These are phyloP conservation scores for Eucalyptus albens DNA, from an alignment of 345 rosid species.

Conservation along the genomic window DNA sequence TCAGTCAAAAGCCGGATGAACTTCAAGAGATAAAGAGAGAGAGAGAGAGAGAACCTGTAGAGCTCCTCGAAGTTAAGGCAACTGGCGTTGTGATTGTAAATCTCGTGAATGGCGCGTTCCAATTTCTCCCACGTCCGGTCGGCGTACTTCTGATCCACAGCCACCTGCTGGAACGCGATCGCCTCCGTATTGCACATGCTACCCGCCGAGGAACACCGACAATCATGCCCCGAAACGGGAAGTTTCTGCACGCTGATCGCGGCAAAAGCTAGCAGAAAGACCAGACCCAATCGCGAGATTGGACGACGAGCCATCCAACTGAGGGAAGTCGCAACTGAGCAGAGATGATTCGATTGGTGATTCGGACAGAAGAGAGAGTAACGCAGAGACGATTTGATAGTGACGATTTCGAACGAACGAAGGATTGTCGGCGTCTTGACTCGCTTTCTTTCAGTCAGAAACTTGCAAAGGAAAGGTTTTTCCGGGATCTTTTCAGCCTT, in stretches of 20 bases:
- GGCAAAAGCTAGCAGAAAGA: background rate
- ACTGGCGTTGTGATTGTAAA: constrained; percentile 93
- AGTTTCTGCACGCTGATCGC: background rate
- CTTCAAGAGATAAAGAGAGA: background rate
- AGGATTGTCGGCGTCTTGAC: background rate
- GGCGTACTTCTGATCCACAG: constrained; percentile 91
- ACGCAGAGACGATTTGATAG: background rate
- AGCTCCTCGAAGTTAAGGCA: constrained; percentile 94
- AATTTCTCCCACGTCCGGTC: constrained; percentile 93
- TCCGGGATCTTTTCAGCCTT: background rate
- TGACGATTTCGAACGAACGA: background rate
- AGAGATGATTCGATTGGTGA: background rate
- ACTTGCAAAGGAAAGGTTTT: background rate
- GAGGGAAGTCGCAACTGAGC: background rate
- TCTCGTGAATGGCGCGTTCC: constrained; percentile 93
- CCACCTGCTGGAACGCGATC: constrained; percentile 66
- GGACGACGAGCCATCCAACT: background rate
- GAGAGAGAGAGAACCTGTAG: constrained; percentile 35
- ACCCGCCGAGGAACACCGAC: background rate
- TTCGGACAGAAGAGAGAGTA: background rate
- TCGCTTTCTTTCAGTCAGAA: background rate
- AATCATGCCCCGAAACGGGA: background rate
- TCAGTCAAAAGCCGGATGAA: background rate
- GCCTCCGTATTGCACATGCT: constrained; percentile 59
- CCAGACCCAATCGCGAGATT: background rate